Evolutionary conservation across 495 filamentous ascomycete species (phyloP).

Genomic region (Aspergillus wentii): DNA sequence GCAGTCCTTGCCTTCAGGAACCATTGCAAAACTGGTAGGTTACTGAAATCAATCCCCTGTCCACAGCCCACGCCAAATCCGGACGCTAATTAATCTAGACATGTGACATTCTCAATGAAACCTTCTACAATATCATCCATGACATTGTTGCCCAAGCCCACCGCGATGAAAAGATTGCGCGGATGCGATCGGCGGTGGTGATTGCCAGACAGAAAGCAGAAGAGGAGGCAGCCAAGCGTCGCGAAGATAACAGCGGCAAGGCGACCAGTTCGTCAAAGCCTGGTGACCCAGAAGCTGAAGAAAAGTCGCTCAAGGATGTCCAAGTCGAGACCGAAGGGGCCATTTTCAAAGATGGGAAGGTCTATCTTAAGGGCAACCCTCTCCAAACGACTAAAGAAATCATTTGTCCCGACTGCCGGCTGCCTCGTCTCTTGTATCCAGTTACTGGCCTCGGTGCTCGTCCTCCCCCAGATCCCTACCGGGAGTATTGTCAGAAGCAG

Average conservation of each 20-base stretch:
- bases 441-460: slow-evolving; percentile 55
- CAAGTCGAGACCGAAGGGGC: slow-evolving; percentile 65
- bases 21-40: slow-evolving; percentile 44
- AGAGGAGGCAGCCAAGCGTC: slow-evolving; percentile 36
- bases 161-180: slow-evolving; percentile 68
- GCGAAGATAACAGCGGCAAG: slow-evolving; percentile 30
- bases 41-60: not conserved
- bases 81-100: slow-evolving; percentile 23
- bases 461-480: slow-evolving; percentile 53
- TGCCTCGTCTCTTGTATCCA: slow-evolving; percentile 60
- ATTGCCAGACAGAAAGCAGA: slow-evolving; percentile 62
- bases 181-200: slow-evolving; percentile 68
- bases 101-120: slow-evolving; percentile 57
- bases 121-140: slow-evolving; percentile 68
- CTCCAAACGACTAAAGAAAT: slow-evolving; percentile 68
- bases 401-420: slow-evolving; percentile 58
- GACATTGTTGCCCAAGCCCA: slow-evolving; percentile 66
- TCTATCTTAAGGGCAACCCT: slow-evolving; percentile 71
- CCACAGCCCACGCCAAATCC: not conserved
- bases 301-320: slow-evolving; percentile 31
- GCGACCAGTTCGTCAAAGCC: slow-evolving; percentile 29
- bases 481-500: slow-evolving; percentile 70
- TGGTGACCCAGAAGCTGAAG: slow-evolving; percentile 30
- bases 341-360: slow-evolving; percentile 66
- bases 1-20: slow-evolving; percentile 34